Evolutionary conservation across 2,329 filamentous ascomycete genomes (phyloP).

Genomic region (Colletotrichum ledebouriae): DNA sequence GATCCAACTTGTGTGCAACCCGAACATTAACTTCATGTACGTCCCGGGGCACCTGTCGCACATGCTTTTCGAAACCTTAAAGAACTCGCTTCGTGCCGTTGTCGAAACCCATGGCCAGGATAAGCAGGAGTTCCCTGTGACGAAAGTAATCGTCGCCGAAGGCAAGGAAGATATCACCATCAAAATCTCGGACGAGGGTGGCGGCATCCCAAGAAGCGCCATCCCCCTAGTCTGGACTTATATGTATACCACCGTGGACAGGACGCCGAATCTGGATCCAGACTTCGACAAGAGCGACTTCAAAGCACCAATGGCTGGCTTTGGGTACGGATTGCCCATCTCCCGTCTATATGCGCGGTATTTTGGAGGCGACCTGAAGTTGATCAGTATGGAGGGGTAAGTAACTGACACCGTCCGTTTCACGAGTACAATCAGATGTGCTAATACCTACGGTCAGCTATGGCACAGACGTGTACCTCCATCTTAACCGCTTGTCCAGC

Average conservation of each 20-base stretch:
- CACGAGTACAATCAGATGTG: background rate
- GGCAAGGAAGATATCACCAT: conserved; percentile 99
- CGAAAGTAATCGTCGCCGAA: conserved; percentile 97
- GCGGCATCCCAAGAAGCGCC: conserved; percentile 90
- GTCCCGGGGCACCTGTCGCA: conserved; percentile 98
- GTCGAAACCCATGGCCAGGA: conserved; percentile 96
- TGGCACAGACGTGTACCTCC: conserved; percentile 97
- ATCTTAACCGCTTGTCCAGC: conserved; percentile 94
- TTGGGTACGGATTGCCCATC: conserved; percentile 97
- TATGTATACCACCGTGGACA: conserved; percentile 99
- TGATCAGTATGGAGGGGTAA: conserved; percentile 99
- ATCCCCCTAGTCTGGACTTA: conserved; percentile 99
- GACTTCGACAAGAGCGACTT: conserved; percentile 99
- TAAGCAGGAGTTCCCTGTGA: conserved; percentile 95
- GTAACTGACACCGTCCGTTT: conserved; percentile 49
- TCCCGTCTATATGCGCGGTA: conserved; percentile 95
- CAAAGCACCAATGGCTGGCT: conserved; percentile 98
- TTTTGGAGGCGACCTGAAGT: conserved; percentile 95
- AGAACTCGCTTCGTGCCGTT: conserved; percentile 96
- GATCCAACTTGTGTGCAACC: conserved; percentile 95
- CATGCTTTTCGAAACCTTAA: conserved; percentile 99
- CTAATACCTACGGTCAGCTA: conserved; percentile 71
- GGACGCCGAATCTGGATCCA: conserved; percentile 93
- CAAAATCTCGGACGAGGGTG: conserved; percentile 97
- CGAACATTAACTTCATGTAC: conserved; percentile 98